A percentile compares a stretch with the other conserved stretches of the same genome.
Evolutionary conservation across 2,329 filamentous ascomycete species (phyloP).

Genomic region (Fusarium chaquense): DNA sequence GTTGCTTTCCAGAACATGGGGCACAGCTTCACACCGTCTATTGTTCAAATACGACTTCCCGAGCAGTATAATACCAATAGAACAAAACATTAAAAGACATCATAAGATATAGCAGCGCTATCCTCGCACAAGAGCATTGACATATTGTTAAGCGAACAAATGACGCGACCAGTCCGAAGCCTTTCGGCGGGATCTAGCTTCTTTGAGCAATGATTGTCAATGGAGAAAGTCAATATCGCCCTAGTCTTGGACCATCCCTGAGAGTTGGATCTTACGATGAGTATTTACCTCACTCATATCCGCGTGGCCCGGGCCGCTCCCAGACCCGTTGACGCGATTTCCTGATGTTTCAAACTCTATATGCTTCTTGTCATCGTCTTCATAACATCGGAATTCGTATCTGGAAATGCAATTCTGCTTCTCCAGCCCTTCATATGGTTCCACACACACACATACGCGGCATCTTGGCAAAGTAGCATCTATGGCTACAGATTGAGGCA

Average conservation of each 20-base stretch:
- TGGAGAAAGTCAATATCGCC: not conserved
- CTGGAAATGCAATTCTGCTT: not conserved
- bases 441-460: not conserved
- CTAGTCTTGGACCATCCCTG: not conserved
- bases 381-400: not conserved
- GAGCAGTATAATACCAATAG: not conserved
- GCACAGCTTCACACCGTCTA: conserved; percentile 3
- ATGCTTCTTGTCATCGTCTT: not conserved
- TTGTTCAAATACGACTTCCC: not conserved
- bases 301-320: not conserved
- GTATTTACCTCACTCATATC: not conserved
- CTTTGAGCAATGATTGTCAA: not conserved
- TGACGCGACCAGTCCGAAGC: not conserved
- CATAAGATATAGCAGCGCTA: not conserved
- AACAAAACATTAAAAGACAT: not conserved
- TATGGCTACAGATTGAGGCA: not conserved
- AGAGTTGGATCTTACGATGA: not conserved
- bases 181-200: conserved; percentile 1
- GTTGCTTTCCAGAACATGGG: not conserved
- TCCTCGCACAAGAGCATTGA: not conserved
- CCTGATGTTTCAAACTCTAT: not conserved
- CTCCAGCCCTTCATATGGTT: not conserved
- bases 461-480: no score
- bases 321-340: not conserved
- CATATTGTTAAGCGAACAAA: not conserved